These are phyloP conservation scores for Beauveria varroae DNA, from an alignment of 2,329 filamentous ascomycete genomes.

Conservation along the genomic window DNA sequence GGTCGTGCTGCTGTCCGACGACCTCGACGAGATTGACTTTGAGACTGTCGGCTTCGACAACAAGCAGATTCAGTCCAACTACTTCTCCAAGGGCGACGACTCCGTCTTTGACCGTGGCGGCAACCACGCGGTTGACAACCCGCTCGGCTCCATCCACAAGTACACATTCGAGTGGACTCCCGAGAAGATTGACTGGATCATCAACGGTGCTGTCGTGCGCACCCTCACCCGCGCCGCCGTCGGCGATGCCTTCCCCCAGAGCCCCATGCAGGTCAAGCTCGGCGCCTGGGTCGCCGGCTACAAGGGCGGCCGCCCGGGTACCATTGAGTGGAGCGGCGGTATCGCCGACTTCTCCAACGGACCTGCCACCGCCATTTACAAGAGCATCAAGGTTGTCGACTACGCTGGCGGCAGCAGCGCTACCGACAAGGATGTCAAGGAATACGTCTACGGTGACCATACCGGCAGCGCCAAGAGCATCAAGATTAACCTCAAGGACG, in stretches of 20 bases:
- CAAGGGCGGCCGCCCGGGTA: conserved; percentile 55
- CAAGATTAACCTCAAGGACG: conserved; percentile 28
- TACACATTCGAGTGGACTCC: conserved; percentile 64
- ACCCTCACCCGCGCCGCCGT: conserved; percentile 51
- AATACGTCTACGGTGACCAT: conserved; percentile 47
- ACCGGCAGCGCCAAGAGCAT: conserved; percentile 45
- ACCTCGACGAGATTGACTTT: conserved; percentile 91
- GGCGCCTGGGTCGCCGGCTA: conserved; percentile 60
- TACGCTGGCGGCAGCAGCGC: conserved; percentile 42
- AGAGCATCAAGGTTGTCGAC: conserved; percentile 47
- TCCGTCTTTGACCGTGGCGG: conserved; percentile 61
- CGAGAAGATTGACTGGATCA: conserved; percentile 54
- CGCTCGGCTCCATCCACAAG: conserved; percentile 56
- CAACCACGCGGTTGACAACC: conserved; percentile 48
- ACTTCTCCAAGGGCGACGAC: conserved; percentile 68
- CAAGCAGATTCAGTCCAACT: conserved; percentile 77
- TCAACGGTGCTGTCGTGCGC: conserved; percentile 56
- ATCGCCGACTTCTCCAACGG: conserved; percentile 46
- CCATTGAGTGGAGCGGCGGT: conserved; percentile 64
- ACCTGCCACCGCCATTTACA: conserved; percentile 51
- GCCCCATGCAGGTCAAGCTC: conserved; percentile 63
- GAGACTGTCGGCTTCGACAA: conserved; percentile 81
- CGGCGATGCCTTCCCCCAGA: conserved; percentile 57
- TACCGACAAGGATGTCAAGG: conserved; percentile 32
- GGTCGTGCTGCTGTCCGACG: conserved; percentile 79